Conservation (phyloP, 176 grass and related monocot species). For the Eleusine indica region DNA sequence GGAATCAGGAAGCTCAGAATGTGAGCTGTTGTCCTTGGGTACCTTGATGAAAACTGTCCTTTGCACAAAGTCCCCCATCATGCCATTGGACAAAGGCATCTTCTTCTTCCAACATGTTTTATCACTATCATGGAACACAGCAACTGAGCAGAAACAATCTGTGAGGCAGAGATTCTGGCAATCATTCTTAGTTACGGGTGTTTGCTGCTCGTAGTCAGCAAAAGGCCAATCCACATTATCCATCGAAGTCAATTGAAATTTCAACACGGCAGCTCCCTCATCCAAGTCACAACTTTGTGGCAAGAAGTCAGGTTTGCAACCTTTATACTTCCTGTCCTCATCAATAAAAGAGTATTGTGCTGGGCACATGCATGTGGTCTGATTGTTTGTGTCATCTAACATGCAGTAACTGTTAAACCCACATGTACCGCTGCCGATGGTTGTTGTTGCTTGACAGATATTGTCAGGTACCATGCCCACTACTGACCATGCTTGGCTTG, state of each 20-base stretch:
- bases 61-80: not conserved
- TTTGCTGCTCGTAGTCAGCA: constrained; percentile 47
- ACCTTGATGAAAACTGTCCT: constrained; percentile 48
- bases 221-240: constrained; percentile 24
- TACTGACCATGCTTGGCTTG: constrained; percentile 26
- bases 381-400: not conserved
- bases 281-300: constrained; percentile 53
- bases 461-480: constrained; percentile 13
- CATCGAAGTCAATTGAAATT: constrained; percentile 24
- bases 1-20: not conserved
- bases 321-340: constrained; percentile 38
- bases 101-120: constrained; percentile 60
- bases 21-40: constrained; percentile 31
- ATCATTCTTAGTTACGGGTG: not conserved
- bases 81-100: constrained; percentile 54
- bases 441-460: constrained; percentile 17
- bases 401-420: constrained; percentile 63
- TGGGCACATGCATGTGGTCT: constrained; percentile 46
- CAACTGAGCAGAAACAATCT: constrained; percentile 56
- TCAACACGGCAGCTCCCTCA: not conserved
- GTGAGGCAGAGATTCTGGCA: constrained; percentile 46
- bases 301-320: constrained; percentile 53
- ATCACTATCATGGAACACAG: not conserved
- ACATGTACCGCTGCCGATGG: constrained; percentile 30
- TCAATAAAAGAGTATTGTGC: constrained; percentile 53